Conservation (phyloP, 345 rosid species). For the Punica granatum region DNA sequence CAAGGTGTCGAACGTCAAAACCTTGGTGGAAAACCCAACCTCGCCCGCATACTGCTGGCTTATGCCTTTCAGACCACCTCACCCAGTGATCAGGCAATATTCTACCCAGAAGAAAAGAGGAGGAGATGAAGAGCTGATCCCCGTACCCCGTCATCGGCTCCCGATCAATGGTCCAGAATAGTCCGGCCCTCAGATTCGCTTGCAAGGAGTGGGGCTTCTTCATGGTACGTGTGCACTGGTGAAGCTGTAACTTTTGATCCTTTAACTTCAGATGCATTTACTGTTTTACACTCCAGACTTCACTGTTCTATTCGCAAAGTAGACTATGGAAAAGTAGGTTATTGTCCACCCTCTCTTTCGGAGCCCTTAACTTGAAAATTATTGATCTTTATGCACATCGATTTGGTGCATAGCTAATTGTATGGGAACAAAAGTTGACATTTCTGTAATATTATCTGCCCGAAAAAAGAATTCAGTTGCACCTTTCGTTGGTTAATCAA, state of each 20-base stretch:
- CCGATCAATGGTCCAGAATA: conserved; percentile 20
- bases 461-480: too few relatives aligned
- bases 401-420: too few relatives aligned
- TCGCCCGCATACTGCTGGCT: background rate
- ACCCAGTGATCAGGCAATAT: background rate
- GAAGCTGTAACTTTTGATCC: background rate
- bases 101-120: conserved; percentile 11
- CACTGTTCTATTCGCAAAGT: too few relatives aligned
- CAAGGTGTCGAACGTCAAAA: background rate
- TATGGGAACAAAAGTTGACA: too few relatives aligned
- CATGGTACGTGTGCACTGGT: conserved; percentile 21
- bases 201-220: conserved; percentile 65
- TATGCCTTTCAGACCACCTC: background rate
- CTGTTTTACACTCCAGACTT: too few relatives aligned
- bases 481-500: too few relatives aligned
- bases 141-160: conserved; percentile 44
- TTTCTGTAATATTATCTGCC: too few relatives aligned
- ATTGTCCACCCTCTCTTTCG: too few relatives aligned
- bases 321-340: too few relatives aligned
- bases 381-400: too few relatives aligned
- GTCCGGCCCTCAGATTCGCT: conserved; percentile 37
- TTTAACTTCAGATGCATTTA: background rate
- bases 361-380: too few relatives aligned
- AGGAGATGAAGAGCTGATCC: conserved; percentile 25
- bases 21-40: background rate